Base-by-base conservation (phyloP, 2,329 filamentous ascomycete species). In the Ramularia endophylla region DNA sequence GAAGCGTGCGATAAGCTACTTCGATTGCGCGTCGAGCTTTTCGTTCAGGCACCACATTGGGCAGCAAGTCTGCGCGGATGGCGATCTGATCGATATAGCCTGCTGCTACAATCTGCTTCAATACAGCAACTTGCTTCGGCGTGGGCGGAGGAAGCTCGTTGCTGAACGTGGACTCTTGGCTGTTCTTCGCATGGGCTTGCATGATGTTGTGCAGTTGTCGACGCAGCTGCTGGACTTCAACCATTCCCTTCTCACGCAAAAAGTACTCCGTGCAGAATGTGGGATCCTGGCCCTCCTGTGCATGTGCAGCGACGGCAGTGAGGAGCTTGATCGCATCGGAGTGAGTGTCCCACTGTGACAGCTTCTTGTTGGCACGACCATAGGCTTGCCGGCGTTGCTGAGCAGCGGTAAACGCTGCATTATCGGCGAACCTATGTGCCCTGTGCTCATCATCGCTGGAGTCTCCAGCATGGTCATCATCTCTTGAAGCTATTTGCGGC, bases 21-120 rank as follows among this genome's bases (percentile, higher is more conserved):
- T 97, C 88, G 50, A 92, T 94, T 2, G 89, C 85, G n/a, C 88
- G 79, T 37, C 79, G 80, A 0, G 89, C 86, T 47, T 85, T 87
- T 13, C 83, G 74, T 4, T 49, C 48, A 6, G 30, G 9, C 2
- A 43, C 40, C 47, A 83, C 80, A 1, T 82, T 81, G 1, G 86
- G 48, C 8, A 87, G 75, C n/a, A 87, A 71, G 63, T 98, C 90
- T 3, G 86, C 87, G 46, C 92, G 85, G 53, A 97, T 88, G 33
- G 92, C 92, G 29, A 98, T 77, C 53, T 95, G 85, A 64, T 98
- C 92, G 57, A 97, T 80, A 67, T 95, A 97, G 1, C 90, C 92
- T 0, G 87, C 84, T 0, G 90, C 87, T 16, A 87, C 81, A 67
- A 97, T 94, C 60, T 95, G 87, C 63, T 94, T 94, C 19, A 98